Conservation (phyloP, 2,329 filamentous ascomycete genomes). For the Verticillium albo-atrum region DNA sequence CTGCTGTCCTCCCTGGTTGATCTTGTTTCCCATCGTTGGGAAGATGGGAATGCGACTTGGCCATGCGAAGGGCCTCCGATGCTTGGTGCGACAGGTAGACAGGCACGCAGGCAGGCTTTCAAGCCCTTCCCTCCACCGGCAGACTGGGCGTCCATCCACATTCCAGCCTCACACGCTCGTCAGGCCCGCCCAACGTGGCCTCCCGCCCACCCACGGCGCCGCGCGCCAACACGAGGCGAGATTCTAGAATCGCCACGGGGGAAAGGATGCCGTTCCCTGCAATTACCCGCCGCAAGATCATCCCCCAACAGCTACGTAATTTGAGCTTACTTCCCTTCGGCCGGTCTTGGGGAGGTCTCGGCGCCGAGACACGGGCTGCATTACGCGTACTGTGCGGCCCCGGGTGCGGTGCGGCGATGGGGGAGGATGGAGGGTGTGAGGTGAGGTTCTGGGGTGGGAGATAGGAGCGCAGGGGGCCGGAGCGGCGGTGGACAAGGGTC, state of each 20-base stretch:
- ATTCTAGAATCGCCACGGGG: neutral
- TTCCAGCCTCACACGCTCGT: neutral
- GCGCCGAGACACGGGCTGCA: neutral
- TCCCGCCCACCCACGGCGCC: neutral
- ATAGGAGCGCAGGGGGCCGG: neutral
- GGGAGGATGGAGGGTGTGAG: neutral
- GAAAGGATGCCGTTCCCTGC: neutral
- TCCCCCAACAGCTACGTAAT: neutral
- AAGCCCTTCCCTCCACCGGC: neutral
- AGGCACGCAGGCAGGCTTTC: no score
- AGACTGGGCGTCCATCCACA: neutral
- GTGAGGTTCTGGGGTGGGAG: neutral
- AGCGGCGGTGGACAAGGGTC: neutral
- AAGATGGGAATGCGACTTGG: neutral
- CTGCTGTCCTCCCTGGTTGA: neutral
- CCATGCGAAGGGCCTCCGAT: neutral
- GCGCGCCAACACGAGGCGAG: neutral
- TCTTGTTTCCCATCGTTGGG: neutral
- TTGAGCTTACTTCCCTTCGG: neutral
- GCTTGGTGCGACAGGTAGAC: neutral
- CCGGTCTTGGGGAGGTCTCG: neutral
- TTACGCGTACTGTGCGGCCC: neutral
- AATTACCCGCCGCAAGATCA: neutral
- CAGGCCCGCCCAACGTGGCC: neutral
- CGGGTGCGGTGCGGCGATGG: neutral